phyloP scores from a whole-genome alignment of 2,329 filamentous ascomycete species.

The Zymoseptoria ardabiliae region DNA sequence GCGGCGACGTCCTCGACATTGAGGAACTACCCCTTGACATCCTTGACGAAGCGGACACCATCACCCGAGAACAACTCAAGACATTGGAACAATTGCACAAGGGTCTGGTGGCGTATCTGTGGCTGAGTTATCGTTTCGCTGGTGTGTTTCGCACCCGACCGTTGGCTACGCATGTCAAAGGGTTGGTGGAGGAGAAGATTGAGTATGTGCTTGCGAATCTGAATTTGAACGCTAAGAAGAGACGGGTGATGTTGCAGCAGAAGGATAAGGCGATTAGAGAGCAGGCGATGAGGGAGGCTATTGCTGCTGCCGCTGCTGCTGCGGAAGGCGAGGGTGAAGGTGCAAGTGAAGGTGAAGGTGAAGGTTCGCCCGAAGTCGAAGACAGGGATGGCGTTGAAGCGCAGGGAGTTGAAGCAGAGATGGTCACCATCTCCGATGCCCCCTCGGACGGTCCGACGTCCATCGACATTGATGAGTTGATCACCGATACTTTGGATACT shows the following conservation, averaged over 20 bases:
- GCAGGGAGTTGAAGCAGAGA: conserved; percentile 32
- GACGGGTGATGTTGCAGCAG: background rate
- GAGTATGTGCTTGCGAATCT: conserved; percentile 55
- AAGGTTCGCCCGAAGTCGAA: background rate
- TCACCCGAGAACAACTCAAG: conserved; percentile 52
- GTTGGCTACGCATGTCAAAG: conserved; percentile 73
- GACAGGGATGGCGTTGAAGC: background rate
- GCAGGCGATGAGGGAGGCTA: conserved; percentile 21
- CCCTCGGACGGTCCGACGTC: background rate
- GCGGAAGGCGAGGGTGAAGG: conserved; percentile 1
- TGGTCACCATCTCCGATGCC: background rate
- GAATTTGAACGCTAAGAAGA: conserved; percentile 30
- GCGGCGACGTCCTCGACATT: conserved; percentile 66
- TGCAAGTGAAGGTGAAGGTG: background rate
- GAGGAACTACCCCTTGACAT: conserved; percentile 62
- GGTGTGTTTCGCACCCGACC: conserved; percentile 69
- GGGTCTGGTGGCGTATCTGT: conserved; percentile 76
- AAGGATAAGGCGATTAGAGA: conserved; percentile 14
- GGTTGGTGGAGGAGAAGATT: conserved; percentile 69
- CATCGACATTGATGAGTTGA: background rate
- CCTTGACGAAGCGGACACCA: conserved; percentile 51
- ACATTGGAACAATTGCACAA: conserved; percentile 74
- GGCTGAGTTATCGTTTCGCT: conserved; percentile 83
- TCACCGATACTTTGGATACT: background rate
- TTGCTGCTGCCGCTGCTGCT: conserved; percentile 12